Base-by-base conservation (phyloP, 2,329 filamentous ascomycete species). In the Colletotrichum truncatum region DNA sequence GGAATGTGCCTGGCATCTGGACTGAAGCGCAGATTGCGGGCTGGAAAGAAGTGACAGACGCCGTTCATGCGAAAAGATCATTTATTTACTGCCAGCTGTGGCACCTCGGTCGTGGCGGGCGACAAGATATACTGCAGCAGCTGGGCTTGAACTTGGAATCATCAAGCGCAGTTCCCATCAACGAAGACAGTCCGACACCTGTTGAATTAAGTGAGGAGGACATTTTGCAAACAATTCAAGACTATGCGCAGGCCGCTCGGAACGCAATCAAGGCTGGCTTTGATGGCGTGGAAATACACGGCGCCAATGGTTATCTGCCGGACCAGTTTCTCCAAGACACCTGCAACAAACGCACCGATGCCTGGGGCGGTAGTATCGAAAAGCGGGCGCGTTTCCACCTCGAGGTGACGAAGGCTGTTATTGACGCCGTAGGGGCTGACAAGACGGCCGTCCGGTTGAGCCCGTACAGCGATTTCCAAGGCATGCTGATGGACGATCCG, bases 31-130 rank as follows among this genome's bases (percentile, higher is more conserved):
- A 91, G 64, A 80, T 90, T 41, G 80, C 79, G 2, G 84, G 79
- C 0, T 92, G 89, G 90, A 86, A 83, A 67, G 76, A 81, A 12
- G 78, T 92, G 41, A 88, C 85, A 2, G 83, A 87, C 25, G 85
- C 84, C 1, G 87, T 92, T 0, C 90, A 93, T 73, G 80, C 79
- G 21, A 89, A 89, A 70, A 85, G 85, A 5, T 84, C 81, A 16
- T 87, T 81, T 70, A 88, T 91, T 66, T 91, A 83, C 75, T 77
- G 84, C 26, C 90, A 93, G 72, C 78, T 93, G 0, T 92, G 89
- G 88, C 84, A 85, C 2, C 76, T 88, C 0, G 89, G 90, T 7
- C 84, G 90, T 2, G 81, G 82, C 2, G 84, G 84, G 2, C 73
- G 76, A 8, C 64, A 65, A 0, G 66, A 70, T 25, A 57, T 71